Percentiles rank a stretch among this genome's conserved stretches.
Evolutionary conservation across 1,139 yeast species (phyloP).

Genomic region (Meyerozyma athensensis): DNA sequence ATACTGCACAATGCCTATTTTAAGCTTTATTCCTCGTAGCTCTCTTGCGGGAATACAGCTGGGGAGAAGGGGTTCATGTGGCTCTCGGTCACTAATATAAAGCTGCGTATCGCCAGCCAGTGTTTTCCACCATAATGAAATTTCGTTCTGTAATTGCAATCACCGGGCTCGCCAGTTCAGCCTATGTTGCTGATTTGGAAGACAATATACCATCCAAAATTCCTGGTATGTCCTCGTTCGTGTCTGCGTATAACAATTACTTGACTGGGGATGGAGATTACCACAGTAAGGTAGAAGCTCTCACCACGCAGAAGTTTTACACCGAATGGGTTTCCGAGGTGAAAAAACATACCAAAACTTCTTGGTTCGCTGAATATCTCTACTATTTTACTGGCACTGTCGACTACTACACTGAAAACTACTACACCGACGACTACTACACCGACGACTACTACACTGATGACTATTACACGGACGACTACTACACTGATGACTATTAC

Average conservation of each 20-base stretch:
- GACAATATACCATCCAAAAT: constrained; percentile 8
- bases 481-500: too few relatives aligned
- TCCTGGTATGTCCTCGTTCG: constrained; percentile 6
- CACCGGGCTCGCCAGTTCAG: constrained; percentile 4
- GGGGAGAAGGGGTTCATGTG: not conserved
- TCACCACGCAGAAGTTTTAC: constrained; percentile 4
- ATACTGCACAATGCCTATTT: too few relatives aligned
- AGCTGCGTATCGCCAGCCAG: not conserved
- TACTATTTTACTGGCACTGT: not conserved
- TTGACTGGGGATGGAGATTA: constrained; percentile 5
- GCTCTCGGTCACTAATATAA: not conserved
- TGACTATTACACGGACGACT: too few relatives aligned
- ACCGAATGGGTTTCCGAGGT: constrained; percentile 1
- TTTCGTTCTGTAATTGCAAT: constrained; percentile 5
- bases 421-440: too few relatives aligned
- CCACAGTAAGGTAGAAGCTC: constrained; percentile 4
- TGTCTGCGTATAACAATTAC: constrained; percentile 3
- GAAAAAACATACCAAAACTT: constrained; percentile 1
- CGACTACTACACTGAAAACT: too few relatives aligned
- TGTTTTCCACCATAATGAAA: not conserved
- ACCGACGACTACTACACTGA: too few relatives aligned
- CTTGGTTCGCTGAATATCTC: not conserved
- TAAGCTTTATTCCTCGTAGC: too few relatives aligned
- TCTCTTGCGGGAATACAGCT: not conserved
- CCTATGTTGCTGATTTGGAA: constrained; percentile 5